Evolutionary conservation across 129 eudicot genomes (phyloP), one percentile per base, ranked within the genome.

Genomic region (Dittrichia graveolens): DNA sequence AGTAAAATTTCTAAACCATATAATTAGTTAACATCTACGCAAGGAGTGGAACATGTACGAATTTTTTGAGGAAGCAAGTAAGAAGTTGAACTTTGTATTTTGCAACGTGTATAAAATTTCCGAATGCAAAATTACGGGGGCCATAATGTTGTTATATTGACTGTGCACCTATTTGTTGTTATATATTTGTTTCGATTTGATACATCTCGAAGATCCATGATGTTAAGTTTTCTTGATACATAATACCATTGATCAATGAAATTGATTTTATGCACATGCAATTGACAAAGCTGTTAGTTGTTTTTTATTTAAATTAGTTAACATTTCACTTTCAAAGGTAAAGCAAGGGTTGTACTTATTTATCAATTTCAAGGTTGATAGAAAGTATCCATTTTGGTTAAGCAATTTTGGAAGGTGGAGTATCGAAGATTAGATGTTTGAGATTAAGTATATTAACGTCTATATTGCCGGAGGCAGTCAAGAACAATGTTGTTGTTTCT

Each of bases 151-250:
- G n/a, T n/a, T n/a, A n/a, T n/a, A n/a, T n/a, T n/a, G n/a, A n/a
- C n/a, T n/a, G n/a, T n/a, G n/a, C n/a, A n/a, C n/a, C n/a, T n/a
- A n/a, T n/a, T n/a, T n/a, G n/a, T n/a, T n/a, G n/a, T n/a, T n/a
- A n/a, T n/a, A n/a, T n/a, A n/a, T 47, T 73, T 58, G 18, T 31
- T 64, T 43, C 12, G 61, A 53, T 65, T 48, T n/a, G 24, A 62
- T 53, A 64, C 6, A 7, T 48, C 66, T 3, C 10, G 8, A 75
- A 54, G 6, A 42, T 2, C 14, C 24, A 13, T 35, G 67, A 44
- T 54, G 42, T 75, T 58, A 13, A 41, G 11, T 14, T 61, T 61
- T 3, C 48, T 41, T 19, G 42, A n/a, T 65, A 43, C 5, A 12
- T n/a, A 24, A 53, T 24, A n/a, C n/a, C 9, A 8, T 14, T 7